These are phyloP conservation scores for Thielaviopsis euricoi DNA, from an alignment of 2,329 filamentous ascomycete species.

Conservation along the genomic window DNA sequence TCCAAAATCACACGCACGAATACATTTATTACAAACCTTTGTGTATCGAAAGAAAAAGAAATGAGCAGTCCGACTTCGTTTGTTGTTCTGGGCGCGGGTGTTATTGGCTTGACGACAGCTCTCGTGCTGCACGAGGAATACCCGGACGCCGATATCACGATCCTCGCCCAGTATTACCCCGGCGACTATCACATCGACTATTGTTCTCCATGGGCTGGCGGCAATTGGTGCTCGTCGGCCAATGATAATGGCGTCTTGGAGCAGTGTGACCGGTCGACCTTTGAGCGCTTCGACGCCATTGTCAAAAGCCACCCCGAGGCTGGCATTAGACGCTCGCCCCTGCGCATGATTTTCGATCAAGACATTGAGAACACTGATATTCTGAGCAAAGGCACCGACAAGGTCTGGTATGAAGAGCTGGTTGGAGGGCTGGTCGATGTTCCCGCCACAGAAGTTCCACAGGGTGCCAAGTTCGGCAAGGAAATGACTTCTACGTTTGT, in stretches of 20 bases:
- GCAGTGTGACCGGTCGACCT: conserved; percentile 14
- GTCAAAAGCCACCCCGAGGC: conserved; percentile 30
- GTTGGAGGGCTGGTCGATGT: conserved; percentile 21
- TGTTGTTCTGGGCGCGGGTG: conserved; percentile 34
- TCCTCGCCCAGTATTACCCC: conserved; percentile 67
- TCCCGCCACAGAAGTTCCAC: conserved; percentile 17
- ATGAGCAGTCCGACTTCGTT: not conserved
- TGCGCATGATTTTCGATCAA: conserved; percentile 15
- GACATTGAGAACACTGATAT: conserved; percentile 29
- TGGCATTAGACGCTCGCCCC: conserved; percentile 30
- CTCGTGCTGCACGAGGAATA: conserved; percentile 37
- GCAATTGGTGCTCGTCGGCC: conserved; percentile 48
- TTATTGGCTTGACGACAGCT: conserved; percentile 46
- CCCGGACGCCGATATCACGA: conserved; percentile 30
- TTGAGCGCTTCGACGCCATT: conserved; percentile 12
- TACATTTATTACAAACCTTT: not conserved
- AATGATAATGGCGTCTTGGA: conserved; percentile 16
- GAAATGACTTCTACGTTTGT: conserved; percentile 21
- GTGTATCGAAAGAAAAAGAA: not conserved
- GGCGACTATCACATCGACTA: conserved; percentile 76
- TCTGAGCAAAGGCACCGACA: conserved; percentile 20
- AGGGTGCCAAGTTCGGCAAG: conserved; percentile 21
- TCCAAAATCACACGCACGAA: too few relatives aligned
- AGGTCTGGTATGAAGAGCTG: conserved; percentile 25
- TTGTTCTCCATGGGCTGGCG: conserved; percentile 65